Evolutionary conservation across 768 basidiomycete genomes (phyloP), one percentile per base, ranked within the genome.

Genomic region (Russula vinacea): DNA sequence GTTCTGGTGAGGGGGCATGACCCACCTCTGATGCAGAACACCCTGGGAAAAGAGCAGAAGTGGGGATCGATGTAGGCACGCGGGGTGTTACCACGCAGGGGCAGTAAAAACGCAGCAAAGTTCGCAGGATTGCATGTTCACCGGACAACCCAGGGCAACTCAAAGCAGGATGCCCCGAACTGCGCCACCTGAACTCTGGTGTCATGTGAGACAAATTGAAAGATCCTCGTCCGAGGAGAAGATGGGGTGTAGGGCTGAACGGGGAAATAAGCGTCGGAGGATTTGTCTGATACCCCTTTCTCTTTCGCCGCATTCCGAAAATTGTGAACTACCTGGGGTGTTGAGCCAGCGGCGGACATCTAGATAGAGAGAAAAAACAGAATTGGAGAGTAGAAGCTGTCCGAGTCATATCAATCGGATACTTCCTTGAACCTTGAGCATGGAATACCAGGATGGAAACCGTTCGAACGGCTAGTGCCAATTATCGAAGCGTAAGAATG

Each of bases 401-500:
- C 52, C 19, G 19, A n/a, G 39, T 42, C 47, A 22, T 40, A 60
- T 56, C 22, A 59, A 60, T 60, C 26, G 47, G 53, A 16, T 39
- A 60, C 10, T 49, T 56, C n/a, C 47, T 22, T 44, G 45, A 55
- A 50, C 40, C 37, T 32, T 60, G 54, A 47, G 24, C 13, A 29
- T 55, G 59, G 54, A 56, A 49, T 16, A 44, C 54, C n/a, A 33
- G 19, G 64, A 45, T 60, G 40, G 58, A 35, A 56, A 24, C 33
- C 8, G 24, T 40, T 40, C 19, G 39, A 26, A 29, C 42, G 42
- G 42, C 35, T 35, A 22, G 33, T 33, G 58, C 29, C 57, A 22
- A 40, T 60, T 52, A 49, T 29, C 39, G 29, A 39, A 50, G 55
- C 47, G 50, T 61, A 61, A 60, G 9, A n/a, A 51, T 60, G 64